Base-by-base conservation (phyloP, 1,284 basidiomycete species). In the Peniophora sp. region DNA sequence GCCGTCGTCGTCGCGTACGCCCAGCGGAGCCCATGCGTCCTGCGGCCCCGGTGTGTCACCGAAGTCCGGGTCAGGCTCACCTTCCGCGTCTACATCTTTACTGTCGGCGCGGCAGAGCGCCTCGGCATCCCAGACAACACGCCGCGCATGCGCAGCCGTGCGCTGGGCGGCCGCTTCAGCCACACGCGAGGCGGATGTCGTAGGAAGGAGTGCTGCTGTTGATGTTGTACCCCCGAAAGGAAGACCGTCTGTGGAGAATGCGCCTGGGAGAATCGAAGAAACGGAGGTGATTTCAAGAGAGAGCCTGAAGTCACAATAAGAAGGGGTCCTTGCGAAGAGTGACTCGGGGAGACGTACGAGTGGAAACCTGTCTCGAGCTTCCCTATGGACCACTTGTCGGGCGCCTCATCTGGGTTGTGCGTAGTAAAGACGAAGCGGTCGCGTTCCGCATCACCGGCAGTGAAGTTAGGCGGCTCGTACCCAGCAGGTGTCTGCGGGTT, bases 401-500 rank as follows among this genome's bases (percentile, higher is more conserved):
- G 87, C 10, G 75, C 66, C 63, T 90, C 88, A 18, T 75, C 71
- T 36, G 74, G 61, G 55, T 75, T 73, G 58, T 89, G 87, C 0
- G 88, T 90, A 60, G 83, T 79, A 59, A 90, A 86, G 59, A 78
- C 84, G 80, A 85, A 89, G 53, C 72, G 83, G 59, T 89, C 83
- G 54, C 75, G 79, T 14, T 81, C 72, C 10, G 67, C 66, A 60
- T 90, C 84, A 0, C 81, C 86, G 6, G 83, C 66, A 50, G 76
- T 74, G 60, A 90, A 90, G 63, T 84, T 71, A 0, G 83, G 83
- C 3, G 88, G 88, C 61, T 90, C 86, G 55, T 90, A 90, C 48
- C 87, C 80, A 3, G 74, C 68, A 0, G 89, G 90, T 3, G 88
- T 83, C 18, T 80, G 72, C 39, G 87, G 80, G 18, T 80, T 83